Evolutionary conservation across 169 alveolate species (phyloP).

Genomic region (Eimeria tenella): DNA sequence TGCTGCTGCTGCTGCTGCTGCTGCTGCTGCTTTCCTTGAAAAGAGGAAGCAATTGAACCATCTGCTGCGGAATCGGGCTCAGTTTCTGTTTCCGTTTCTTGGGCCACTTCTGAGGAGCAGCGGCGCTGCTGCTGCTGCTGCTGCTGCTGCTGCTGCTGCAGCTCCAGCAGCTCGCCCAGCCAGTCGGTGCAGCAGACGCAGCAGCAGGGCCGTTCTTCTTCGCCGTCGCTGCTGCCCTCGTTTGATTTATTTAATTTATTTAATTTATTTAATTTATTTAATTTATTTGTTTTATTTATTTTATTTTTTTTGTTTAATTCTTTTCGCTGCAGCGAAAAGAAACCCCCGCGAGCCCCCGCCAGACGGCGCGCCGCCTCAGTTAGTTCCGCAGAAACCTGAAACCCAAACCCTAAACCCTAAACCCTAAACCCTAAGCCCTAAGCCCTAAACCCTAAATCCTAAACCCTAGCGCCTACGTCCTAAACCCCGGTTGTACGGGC

Average conservation of each 20-base stretch:
- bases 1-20: no score
- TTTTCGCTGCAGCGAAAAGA: not conserved
- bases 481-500: no score
- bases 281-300: no score
- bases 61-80: not conserved
- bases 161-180: constrained; percentile 29
- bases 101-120: constrained; percentile 9
- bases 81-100: not conserved
- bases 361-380: not conserved
- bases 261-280: no score
- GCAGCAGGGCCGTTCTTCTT: constrained; percentile 18
- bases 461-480: not conserved
- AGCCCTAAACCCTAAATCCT: not conserved
- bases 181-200: constrained; percentile 5
- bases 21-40: not conserved
- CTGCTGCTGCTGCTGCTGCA: constrained; percentile 47
- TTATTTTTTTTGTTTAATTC: not conserved
- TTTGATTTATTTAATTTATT: not conserved
- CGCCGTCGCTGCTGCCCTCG: not conserved
- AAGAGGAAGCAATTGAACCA: not conserved
- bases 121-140: not conserved
- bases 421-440: not conserved
- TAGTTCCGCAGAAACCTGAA: not conserved
- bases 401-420: not conserved
- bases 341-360: not conserved